Evolutionary conservation across 1,284 basidiomycete genomes (phyloP).

Genomic region (Sanghuangporus weigelae): DNA sequence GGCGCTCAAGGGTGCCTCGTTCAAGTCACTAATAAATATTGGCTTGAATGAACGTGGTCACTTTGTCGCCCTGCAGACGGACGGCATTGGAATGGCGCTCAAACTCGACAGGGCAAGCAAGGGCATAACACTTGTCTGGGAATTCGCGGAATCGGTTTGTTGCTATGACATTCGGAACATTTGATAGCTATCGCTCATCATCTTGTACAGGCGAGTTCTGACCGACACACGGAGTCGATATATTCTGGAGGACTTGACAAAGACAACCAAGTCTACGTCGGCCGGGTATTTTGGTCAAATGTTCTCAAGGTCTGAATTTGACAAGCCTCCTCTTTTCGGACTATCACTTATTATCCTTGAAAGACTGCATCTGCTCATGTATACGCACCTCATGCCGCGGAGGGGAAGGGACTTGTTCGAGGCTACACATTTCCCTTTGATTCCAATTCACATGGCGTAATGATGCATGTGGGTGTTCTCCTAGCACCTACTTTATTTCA

Average conservation of each 20-base stretch:
- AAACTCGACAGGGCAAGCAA: slow-evolving; percentile 38
- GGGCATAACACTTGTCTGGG: slow-evolving; percentile 42
- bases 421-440: slow-evolving; percentile 73
- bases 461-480: slow-evolving; percentile 52
- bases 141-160: slow-evolving; percentile 57
- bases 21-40: slow-evolving; percentile 49
- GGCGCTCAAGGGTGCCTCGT: slow-evolving; percentile 38
- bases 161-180: background rate
- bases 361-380: slow-evolving; percentile 52
- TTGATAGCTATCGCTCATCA: slow-evolving; percentile 6
- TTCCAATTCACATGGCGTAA: slow-evolving; percentile 63
- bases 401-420: slow-evolving; percentile 52
- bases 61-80: slow-evolving; percentile 47
- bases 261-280: slow-evolving; percentile 56
- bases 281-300: slow-evolving; percentile 72
- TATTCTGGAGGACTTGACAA: slow-evolving; percentile 60
- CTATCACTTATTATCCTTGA: slow-evolving; percentile 2
- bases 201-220: slow-evolving; percentile 32
- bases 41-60: slow-evolving; percentile 43
- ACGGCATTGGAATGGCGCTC: slow-evolving; percentile 54
- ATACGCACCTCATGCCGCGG: slow-evolving; percentile 48
- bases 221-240: slow-evolving; percentile 39
- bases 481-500: slow-evolving; percentile 7
- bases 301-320: slow-evolving; percentile 41
- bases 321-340: slow-evolving; percentile 18